Base-by-base conservation (phyloP, 371 early-diverging fungal genomes). In the Batkoa obscura region DNA sequence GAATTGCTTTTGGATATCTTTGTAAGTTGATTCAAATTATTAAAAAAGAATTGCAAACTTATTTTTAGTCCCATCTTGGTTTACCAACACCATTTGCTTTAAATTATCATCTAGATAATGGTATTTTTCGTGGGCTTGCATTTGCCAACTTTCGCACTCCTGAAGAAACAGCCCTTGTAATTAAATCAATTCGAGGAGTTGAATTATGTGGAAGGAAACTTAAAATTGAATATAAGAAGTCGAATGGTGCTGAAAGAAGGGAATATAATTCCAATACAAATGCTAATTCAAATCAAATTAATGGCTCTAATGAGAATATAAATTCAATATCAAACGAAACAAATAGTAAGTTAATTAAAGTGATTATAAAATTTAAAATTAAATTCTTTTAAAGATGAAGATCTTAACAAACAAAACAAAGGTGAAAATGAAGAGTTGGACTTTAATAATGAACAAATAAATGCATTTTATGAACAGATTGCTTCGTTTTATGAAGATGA, bases 91-190 rank as follows among this genome's bases (percentile, higher is more conserved):
- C 87, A 6, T 83, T 80, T 67, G 84, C 84, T 36, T 78, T 86
- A 61, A 84, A 86, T 60, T 86, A 86, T 60, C 83, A 83, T 57
- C 83, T 78, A 67, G 85, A 86, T 62, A 79, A 80, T 59, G 79
- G 82, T 49, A 69, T 82, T 15, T 86, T 86, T 67, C 74, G 84
- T 57, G 87, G 87, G 5, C 69, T 85, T 51, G 86, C 86, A 0
- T 86, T 86, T 74, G 86, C 84, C 42, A 86, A 86, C 61, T 86
- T 81, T 60, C 73, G 77, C 23, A 79, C 82, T 1, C 72, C 80
- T 32, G 79, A 86, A 60, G 84, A 84, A 62, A 76, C 87, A 0
- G 80, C 79, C 50, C 62, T 70, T 30, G 84, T 80, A 15, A 73
- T 84, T 17, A 70, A 72, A 41, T 69, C 73, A 1, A 68, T 86